Evolutionary conservation across 2,329 filamentous ascomycete genomes (phyloP), one percentile per base, ranked within the genome.

Genomic region (Pestalotiopsis sp.): DNA sequence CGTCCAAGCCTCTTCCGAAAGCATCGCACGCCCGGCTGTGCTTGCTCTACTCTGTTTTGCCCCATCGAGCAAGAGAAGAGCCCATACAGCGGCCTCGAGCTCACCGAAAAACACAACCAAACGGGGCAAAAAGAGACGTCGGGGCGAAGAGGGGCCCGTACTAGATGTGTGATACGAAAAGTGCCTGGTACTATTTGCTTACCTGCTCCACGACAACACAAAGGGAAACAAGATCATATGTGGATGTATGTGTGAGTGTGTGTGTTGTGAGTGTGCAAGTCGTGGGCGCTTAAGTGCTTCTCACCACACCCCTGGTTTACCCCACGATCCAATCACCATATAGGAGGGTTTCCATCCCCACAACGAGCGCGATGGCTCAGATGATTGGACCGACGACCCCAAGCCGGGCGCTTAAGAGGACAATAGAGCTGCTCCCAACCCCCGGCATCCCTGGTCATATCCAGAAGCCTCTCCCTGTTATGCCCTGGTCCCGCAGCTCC

Each of bases 251-350:
- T 31, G 62, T 39, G 62, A 17, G 38, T 31, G 27, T 23, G 23
- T 17, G 17, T 38, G 14, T 41, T 41, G 13, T 20, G 9, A 64
- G n/a, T 27, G 31, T 66, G 41, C 64, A 74, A 71, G 73, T 74
- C 72, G 73, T 69, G 73, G 73, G 73, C 73, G 73, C 73, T 73
- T 74, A 74, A 72, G 67, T 60, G 65, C 68, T 25, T 69, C 57
- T 52, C 9, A 45, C 41, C 41, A 17, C 7, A 52, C 45, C 45
- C 45, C 45, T 52, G 45, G 45, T 52, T 52, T 52, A 52, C 45
- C 45, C 13, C n/a, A 23, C 25, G 20, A 63, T 31, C 72, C 73
- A 73, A 74, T 72, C 20, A 45, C 12, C 25, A 61, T 12, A 31
- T 27, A 57, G 23, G 41, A 36, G 31, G 31, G 31, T 36, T 36